These are phyloP conservation scores for Chalaropsis thielavioides DNA, from an alignment of 2,329 filamentous ascomycete genomes.

Conservation along the genomic window DNA sequence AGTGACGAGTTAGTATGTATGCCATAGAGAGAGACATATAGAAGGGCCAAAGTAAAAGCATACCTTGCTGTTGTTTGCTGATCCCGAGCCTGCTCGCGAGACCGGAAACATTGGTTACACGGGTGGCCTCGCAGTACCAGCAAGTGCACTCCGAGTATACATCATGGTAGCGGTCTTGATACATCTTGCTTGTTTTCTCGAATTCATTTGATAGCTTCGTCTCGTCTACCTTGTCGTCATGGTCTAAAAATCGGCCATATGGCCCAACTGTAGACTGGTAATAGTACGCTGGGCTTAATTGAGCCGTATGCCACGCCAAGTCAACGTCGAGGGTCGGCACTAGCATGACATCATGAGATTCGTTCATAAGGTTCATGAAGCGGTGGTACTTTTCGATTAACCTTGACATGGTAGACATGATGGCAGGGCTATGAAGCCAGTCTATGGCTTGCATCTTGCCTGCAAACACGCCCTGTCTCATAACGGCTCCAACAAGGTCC, in stretches of 20 bases:
- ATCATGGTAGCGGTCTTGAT: slow-evolving; percentile 48
- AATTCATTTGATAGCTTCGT: slow-evolving; percentile 48
- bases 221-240: slow-evolving; percentile 73
- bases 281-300: slow-evolving; percentile 51
- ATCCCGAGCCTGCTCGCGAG: slow-evolving; percentile 32
- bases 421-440: slow-evolving; percentile 60
- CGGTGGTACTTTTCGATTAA: slow-evolving; percentile 50
- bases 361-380: slow-evolving; percentile 46
- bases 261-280: slow-evolving; percentile 38
- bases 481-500: slow-evolving; percentile 49
- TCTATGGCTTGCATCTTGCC: slow-evolving; percentile 62
- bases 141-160: slow-evolving; percentile 67
- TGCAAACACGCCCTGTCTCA: slow-evolving; percentile 50
- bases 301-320: slow-evolving; percentile 68
- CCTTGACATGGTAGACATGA: slow-evolving; percentile 47
- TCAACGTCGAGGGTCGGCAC: slow-evolving; percentile 65
- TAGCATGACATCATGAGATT: slow-evolving; percentile 32
- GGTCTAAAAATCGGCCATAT: slow-evolving; percentile 51
- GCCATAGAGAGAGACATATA: neutral
- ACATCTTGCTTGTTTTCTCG: slow-evolving; percentile 56
- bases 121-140: slow-evolving; percentile 63
- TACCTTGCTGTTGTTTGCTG: slow-evolving; percentile 33
- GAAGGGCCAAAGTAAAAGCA: neutral
- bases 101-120: slow-evolving; percentile 25
- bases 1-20: neutral